These are phyloP conservation scores for Toxoplasma gondii DNA, from an alignment of 169 alveolate genomes.

Conservation along the genomic window DNA sequence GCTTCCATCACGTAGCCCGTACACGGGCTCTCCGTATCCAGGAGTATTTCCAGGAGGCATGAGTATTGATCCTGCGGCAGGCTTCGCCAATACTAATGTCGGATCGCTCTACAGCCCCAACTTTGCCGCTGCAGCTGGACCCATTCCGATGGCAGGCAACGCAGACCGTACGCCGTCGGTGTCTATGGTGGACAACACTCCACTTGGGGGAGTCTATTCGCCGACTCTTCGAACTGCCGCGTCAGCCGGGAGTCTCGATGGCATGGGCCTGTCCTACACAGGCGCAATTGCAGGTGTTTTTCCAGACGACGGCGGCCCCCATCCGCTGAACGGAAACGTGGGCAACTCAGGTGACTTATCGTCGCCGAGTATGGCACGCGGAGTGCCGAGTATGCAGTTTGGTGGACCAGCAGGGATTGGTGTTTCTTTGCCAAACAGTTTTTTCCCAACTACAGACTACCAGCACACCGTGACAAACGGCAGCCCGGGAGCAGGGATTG, in stretches of 20 bases:
- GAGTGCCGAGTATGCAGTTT: background rate
- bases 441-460: background rate
- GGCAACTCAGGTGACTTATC: background rate
- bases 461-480: background rate
- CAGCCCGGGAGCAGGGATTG: too few species aligned
- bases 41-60: background rate
- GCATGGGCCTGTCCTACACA: background rate
- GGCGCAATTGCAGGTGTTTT: background rate
- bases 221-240: background rate
- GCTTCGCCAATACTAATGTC: background rate
- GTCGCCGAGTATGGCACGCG: background rate
- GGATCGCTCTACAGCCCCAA: background rate
- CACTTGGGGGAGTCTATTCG: background rate
- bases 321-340: background rate
- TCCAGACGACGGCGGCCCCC: background rate
- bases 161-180: background rate
- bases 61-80: background rate
- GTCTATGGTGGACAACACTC: background rate
- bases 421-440: background rate
- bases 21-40: background rate
- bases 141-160: background rate
- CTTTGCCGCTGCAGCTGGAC: background rate
- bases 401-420: background rate
- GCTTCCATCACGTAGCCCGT: background rate
- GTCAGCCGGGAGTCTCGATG: background rate